phyloP scores from a whole-genome alignment of 1,284 basidiomycete genomes.

The Apiotrichum mycotoxinovorans region DNA sequence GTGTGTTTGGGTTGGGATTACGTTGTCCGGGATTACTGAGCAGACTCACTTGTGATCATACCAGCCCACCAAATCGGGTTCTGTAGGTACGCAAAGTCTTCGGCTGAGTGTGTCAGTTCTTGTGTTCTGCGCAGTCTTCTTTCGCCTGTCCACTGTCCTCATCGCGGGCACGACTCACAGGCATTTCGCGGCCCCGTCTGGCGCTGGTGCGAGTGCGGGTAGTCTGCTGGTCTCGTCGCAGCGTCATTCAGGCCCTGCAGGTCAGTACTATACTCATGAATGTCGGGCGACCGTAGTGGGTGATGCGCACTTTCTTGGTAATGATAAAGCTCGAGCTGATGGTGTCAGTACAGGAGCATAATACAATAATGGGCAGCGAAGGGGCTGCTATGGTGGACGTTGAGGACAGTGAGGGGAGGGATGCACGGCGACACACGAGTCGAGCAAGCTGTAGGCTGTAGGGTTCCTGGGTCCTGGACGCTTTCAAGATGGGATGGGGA shows the following conservation, averaged over 20 bases:
- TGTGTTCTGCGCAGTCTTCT: constrained; percentile 33
- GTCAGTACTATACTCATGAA: constrained; percentile 6
- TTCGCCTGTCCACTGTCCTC: too few species aligned
- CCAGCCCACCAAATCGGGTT: constrained; percentile 99
- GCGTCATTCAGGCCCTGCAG: constrained; percentile 76
- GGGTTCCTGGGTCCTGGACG: too few species aligned
- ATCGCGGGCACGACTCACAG: too few species aligned
- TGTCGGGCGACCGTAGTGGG: not conserved
- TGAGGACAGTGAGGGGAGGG: too few species aligned
- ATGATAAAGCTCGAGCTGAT: constrained; percentile 79
- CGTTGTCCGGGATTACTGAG: too few species aligned
- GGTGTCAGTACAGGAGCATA: not conserved
- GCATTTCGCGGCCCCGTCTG: constrained; percentile 56
- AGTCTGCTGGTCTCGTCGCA: constrained; percentile 59
- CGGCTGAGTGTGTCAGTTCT: constrained; percentile 54
- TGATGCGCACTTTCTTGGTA: constrained; percentile 76
- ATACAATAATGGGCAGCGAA: too few species aligned
- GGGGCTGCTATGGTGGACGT: too few species aligned
- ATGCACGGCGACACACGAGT: too few species aligned
- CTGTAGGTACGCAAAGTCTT: constrained; percentile 76
- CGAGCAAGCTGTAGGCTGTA: too few species aligned
- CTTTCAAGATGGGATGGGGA: not conserved
- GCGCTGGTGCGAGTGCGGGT: constrained; percentile 63
- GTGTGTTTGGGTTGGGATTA: not conserved
- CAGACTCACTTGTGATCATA: constrained; percentile 78